These are phyloP conservation scores for Kingdonia uniflora DNA, from an alignment of 164 flowering plant species.

Conservation along the genomic window DNA sequence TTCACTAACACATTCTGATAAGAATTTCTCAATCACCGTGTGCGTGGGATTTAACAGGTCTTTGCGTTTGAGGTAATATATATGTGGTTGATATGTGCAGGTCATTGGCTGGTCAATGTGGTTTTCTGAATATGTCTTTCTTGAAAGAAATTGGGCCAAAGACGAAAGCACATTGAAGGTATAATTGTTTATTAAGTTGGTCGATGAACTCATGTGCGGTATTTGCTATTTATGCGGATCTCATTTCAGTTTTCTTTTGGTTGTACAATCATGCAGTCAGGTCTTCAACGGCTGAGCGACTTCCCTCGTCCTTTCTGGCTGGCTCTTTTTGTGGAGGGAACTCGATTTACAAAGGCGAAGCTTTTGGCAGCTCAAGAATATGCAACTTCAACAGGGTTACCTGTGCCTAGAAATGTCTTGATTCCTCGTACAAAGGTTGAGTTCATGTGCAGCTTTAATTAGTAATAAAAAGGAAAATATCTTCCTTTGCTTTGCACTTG, in stretches of 20 bases:
- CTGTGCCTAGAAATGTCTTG: slow-evolving; percentile 41
- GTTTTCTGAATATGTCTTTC: slow-evolving; percentile 88
- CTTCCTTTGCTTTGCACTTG: not conserved
- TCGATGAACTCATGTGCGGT: not conserved
- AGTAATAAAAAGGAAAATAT: too few species aligned
- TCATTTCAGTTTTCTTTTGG: slow-evolving; percentile 10
- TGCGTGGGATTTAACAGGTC: not conserved
- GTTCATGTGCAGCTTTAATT: slow-evolving; percentile 1
- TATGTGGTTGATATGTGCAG: not conserved
- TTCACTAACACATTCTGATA: too few species aligned
- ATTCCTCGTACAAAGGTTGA: slow-evolving; percentile 95
- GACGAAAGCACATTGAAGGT: slow-evolving; percentile 91
- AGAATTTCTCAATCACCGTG: too few species aligned
- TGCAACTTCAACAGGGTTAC: slow-evolving; percentile 1
- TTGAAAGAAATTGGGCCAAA: slow-evolving; percentile 94
- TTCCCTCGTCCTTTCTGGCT: slow-evolving; percentile 88
- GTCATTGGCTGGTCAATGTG: slow-evolving; percentile 86
- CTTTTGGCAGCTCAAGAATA: slow-evolving; percentile 22
- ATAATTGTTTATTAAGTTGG: not conserved
- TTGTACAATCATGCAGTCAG: slow-evolving; percentile 47
- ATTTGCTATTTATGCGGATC: not conserved
- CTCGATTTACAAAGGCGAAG: slow-evolving; percentile 85
- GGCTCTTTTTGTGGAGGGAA: slow-evolving; percentile 97
- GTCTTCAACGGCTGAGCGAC: slow-evolving; percentile 61
- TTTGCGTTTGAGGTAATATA: not conserved